phyloP scores from a whole-genome alignment of 208 protist genomes.

The Novymonas esmeraldas region DNA sequence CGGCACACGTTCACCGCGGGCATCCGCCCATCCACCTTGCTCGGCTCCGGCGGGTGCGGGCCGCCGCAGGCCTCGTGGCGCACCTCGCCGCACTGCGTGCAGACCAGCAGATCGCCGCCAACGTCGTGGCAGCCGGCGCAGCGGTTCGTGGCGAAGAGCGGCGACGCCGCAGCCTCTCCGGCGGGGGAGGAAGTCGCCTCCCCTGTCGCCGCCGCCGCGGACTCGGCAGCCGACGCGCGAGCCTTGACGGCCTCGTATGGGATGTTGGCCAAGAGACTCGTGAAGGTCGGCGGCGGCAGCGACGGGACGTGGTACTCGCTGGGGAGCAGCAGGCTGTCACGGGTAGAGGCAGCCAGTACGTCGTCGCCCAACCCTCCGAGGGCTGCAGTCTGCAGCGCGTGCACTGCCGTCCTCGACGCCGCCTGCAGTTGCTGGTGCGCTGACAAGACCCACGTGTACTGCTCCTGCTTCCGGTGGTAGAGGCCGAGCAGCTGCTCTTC shows the following conservation, averaged over 20 bases:
- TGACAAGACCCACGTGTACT: constrained; percentile 32
- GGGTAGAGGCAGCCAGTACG: not conserved
- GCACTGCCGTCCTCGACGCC: constrained; percentile 6
- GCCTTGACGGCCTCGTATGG: constrained; percentile 11
- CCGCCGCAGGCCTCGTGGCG: constrained; percentile 83
- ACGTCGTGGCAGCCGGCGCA: constrained; percentile 38
- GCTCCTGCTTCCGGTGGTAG: constrained; percentile 33
- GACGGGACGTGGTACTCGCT: not conserved
- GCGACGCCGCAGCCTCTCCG: not conserved
- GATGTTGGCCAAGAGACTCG: constrained; percentile 13
- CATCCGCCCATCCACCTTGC: constrained; percentile 6
- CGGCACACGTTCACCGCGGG: constrained; percentile 16
- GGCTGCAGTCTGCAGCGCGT: constrained; percentile 17
- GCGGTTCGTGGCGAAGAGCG: not conserved
- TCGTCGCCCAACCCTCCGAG: too few species aligned
- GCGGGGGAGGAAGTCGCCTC: not conserved
- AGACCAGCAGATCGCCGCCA: constrained; percentile 65
- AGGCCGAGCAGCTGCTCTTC: constrained; percentile 25
- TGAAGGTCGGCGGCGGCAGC: constrained; percentile 8
- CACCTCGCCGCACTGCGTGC: constrained; percentile 53
- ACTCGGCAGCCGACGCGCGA: not conserved
- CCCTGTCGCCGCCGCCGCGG: not conserved
- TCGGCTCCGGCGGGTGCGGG: constrained; percentile 45
- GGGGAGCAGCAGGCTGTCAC: constrained; percentile 4
- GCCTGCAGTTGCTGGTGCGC: constrained; percentile 20